Evolutionary conservation across 2,329 filamentous ascomycete species (phyloP).

Genomic region (Aspergillus tanneri): DNA sequence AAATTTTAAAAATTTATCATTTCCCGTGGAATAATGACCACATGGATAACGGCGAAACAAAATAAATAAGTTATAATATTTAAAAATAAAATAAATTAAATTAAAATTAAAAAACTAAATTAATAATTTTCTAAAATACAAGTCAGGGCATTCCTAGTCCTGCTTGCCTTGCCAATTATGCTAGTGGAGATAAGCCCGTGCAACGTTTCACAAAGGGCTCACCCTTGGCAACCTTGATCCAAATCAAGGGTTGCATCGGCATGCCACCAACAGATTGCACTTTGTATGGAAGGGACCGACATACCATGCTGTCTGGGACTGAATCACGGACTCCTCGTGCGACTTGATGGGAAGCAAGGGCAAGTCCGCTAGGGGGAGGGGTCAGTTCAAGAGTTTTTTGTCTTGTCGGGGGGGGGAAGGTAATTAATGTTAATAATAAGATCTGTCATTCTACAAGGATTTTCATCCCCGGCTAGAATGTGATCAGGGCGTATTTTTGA

Average conservation of each 20-base stretch:
- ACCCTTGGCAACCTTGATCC: constrained; percentile 31
- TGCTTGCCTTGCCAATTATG: constrained; percentile 24
- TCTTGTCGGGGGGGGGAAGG: background rate
- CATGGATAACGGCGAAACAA: background rate
- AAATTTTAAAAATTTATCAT: too few species aligned
- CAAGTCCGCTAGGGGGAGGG: background rate
- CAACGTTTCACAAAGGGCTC: constrained; percentile 33
- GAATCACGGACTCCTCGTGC: background rate
- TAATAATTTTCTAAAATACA: background rate
- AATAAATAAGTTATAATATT: background rate
- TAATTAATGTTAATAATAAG: too few species aligned
- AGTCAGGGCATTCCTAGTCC: background rate
- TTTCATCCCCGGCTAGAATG: too few species aligned
- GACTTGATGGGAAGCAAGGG: background rate
- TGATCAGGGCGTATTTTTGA: too few species aligned
- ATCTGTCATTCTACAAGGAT: too few species aligned
- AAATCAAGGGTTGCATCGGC: constrained; percentile 30
- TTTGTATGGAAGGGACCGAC: constrained; percentile 3
- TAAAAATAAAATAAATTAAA: background rate
- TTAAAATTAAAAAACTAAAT: background rate
- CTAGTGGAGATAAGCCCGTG: constrained; percentile 41
- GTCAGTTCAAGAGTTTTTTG: background rate
- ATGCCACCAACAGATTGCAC: constrained; percentile 10
- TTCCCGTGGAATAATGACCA: too few species aligned
- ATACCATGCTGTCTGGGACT: constrained; percentile 3